These are phyloP conservation scores for Tremella mesenterica DNA, from an alignment of 768 basidiomycete genomes.

Conservation along the genomic window DNA sequence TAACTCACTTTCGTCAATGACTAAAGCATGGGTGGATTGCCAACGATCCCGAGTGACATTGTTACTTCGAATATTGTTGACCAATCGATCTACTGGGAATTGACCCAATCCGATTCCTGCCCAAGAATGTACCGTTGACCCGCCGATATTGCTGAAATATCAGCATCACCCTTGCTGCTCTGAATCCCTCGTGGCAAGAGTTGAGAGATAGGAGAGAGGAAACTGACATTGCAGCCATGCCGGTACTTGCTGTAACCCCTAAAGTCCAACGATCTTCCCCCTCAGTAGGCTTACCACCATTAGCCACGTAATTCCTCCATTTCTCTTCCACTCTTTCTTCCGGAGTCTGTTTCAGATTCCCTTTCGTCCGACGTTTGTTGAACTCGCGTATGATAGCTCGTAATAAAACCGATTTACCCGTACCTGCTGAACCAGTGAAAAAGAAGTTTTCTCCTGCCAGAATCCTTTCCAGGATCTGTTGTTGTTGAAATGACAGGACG, in stretches of 20 bases:
- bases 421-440: slow-evolving; percentile 95
- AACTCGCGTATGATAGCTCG: slow-evolving; percentile 78
- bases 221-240: slow-evolving; percentile 58
- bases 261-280: slow-evolving; percentile 19
- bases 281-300: background rate
- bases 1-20: slow-evolving; percentile 41
- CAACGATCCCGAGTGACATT: slow-evolving; percentile 21
- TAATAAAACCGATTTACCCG: slow-evolving; percentile 89
- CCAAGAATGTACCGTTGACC: slow-evolving; percentile 33
- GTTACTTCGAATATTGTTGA: slow-evolving; percentile 13
- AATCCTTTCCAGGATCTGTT: slow-evolving; percentile 21
- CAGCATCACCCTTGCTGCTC: too few relatives aligned
- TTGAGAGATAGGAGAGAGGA: background rate
- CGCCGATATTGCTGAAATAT: slow-evolving; percentile 28
- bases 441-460: slow-evolving; percentile 62
- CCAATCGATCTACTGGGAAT: slow-evolving; percentile 13
- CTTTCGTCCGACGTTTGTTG: slow-evolving; percentile 2
- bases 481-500: slow-evolving; percentile 19
- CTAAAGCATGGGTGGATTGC: slow-evolving; percentile 27
- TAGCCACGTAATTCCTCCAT: background rate
- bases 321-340: background rate
- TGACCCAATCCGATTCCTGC: slow-evolving; percentile 30
- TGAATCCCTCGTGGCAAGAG: too few relatives aligned
- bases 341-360: too few relatives aligned
- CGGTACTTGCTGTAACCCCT: slow-evolving; percentile 81